Evolutionary conservation across 306 rosid genomes (phyloP).

Genomic region (Prunus armeniaca): DNA sequence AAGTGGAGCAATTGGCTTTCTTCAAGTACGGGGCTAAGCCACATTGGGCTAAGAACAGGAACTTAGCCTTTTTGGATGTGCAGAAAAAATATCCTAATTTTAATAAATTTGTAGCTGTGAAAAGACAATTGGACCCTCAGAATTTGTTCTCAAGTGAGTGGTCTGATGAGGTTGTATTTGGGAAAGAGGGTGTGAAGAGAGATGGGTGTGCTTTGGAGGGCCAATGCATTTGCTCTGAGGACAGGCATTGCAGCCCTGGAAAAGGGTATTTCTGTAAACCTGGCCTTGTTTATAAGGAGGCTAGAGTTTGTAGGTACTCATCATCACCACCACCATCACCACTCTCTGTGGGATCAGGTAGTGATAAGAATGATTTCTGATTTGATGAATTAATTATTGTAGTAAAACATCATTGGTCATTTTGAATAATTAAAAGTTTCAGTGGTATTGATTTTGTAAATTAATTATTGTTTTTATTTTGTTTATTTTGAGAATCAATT

Average conservation of each 20-base stretch:
- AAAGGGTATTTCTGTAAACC: constrained; percentile 49
- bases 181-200: constrained; percentile 32
- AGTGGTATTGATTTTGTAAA: neutral
- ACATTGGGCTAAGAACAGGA: constrained; percentile 80
- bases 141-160: constrained; percentile 59
- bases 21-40: constrained; percentile 72
- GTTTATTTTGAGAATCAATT: neutral
- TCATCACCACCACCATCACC: constrained; percentile 1
- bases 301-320: constrained; percentile 64
- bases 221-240: constrained; percentile 51
- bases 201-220: constrained; percentile 83
- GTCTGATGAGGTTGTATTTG: constrained; percentile 60
- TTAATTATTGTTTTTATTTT: neutral
- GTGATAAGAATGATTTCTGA: neutral
- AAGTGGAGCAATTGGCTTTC: constrained; percentile 73
- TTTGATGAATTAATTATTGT: neutral
- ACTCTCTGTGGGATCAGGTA: constrained; percentile 14
- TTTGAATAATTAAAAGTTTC: neutral
- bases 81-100: constrained; percentile 41
- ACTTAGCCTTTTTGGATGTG: constrained; percentile 53
- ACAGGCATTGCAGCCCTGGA: constrained; percentile 64
- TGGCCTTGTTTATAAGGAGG: constrained; percentile 58
- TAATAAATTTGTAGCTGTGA: constrained; percentile 38
- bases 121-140: constrained; percentile 51
- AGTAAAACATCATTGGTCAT: neutral